Base-by-base conservation (phyloP, 2,329 filamentous ascomycete genomes). In the Botrytis tulipae region DNA sequence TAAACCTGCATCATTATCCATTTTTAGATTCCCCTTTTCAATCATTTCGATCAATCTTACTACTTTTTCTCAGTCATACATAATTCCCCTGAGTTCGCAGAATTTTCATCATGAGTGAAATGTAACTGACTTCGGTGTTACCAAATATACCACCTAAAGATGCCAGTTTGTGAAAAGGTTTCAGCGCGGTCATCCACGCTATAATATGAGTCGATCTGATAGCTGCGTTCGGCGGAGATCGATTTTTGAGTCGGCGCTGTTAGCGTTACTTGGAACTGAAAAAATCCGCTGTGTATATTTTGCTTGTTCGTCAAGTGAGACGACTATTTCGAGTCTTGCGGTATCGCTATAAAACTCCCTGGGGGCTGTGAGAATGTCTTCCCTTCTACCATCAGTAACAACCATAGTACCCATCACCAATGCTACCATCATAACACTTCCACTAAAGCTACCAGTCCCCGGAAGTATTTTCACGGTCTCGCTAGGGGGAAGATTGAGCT, bases 331-430 rank as follows among this genome's bases (percentile, higher is more conserved):
- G 14, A 70, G 32, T 22, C 46, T 57, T 57, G 44, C 44, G 48
- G 42, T 57, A 22, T 61, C 2, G n/a, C 20, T 4, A 61, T 70
- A 70, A 6, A 7, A 46, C 29, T 74, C 57, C 32, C 60, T 44
- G 6, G 70, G 5, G 22, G 37, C 35, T 35, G 78, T 79, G 35
- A 86, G 76, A 46, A 75, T 75, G 42, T 78, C 77, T 73, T 80
- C 75, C 75, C 85, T 85, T 22, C 86, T 80, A 1, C 86, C 85
- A 80, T 85, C 82, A 3, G 86, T 86, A 71, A 88, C 78, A 4
- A 87, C 85, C 29, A 79, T 81, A 14, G 85, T 85, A 0, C 86
- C 85, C 83, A 87, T 84, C 0, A 85, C 83, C 3, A 85, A 71
- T 0, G 85, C 86, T 3, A 84, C 80, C 6, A 80, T 74, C 0